Percentiles rank a stretch among this genome's conserved stretches.
Conservation (phyloP, 2,329 filamentous ascomycete genomes). For the Cercospora zeae-maydis region DNA sequence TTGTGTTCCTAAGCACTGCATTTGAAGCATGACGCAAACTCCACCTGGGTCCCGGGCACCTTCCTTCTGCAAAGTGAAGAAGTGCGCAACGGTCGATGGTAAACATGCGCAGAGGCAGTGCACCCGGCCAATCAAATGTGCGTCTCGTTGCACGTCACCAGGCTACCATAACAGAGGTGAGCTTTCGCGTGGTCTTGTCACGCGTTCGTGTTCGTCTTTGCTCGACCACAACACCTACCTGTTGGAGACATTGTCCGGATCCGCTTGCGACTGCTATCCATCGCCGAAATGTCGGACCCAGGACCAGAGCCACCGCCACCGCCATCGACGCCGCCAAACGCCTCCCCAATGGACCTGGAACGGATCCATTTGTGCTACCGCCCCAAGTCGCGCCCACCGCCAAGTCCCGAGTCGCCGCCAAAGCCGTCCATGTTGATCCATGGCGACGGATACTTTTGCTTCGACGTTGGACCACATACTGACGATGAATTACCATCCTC, state of each 20-base stretch:
- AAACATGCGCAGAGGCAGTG: not conserved
- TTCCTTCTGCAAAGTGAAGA: not conserved
- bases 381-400: not conserved
- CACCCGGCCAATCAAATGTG: not conserved
- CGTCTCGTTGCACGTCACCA: not conserved
- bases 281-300: not conserved
- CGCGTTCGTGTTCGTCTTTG: not conserved
- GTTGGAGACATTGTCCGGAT: not conserved
- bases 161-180: not conserved
- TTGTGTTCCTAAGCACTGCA: not conserved
- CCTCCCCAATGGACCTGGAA: no score
- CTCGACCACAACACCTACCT: not conserved
- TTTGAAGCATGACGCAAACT: not conserved
- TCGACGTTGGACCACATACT: not conserved
- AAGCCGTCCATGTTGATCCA: not conserved
- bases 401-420: not conserved
- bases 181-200: not conserved
- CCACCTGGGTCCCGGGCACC: not conserved
- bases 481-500: slow-evolving; percentile 5
- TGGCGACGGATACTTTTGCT: not conserved
- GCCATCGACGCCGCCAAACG: not conserved
- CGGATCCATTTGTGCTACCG: not conserved
- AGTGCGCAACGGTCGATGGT: not conserved
- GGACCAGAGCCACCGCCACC: not conserved
- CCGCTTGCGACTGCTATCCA: not conserved